Base-by-base conservation (phyloP, 495 filamentous ascomycete species). In the Rhypophila decipiens region DNA sequence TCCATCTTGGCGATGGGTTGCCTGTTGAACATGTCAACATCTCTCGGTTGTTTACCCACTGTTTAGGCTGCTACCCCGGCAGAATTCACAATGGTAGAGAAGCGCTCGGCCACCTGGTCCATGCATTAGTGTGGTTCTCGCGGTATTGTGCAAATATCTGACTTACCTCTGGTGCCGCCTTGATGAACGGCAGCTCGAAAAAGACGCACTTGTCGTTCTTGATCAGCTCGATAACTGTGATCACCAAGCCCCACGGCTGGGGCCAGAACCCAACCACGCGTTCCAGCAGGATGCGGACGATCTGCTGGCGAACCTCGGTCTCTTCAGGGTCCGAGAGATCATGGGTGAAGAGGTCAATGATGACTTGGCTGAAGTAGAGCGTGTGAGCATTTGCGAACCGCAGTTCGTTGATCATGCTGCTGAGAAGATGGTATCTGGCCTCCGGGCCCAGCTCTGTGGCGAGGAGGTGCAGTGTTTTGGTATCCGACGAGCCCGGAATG, bases 161-260 rank as follows among this genome's bases (percentile, higher is more conserved):
- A 49, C 70, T 49, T 73, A 95, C 90, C 72, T 95, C 87, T 41
- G 88, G 88, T 39, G 83, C 79, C 53, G 81, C 78, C 71, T 94
- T 91, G 69, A 96, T 87, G 50, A 95, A 96, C 35, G 87, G 87
- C 50, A 96, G 75, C 35, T 89, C 85, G 75, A 93, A 99, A 74
- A 99, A 91, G 55, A 80, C 77, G 57, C 88, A 90, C 56, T 79
- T 85, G 36, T 84, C 81, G 59, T 95, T 96, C 71, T 95, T 93
- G 46, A 95, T 73, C 38, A 99, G 73, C 69, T 97, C 94, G 37
- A 94, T 69, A 40, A 94, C 76, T 18, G 89, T 95, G 47, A 95
- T 84, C 63, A 96, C 87, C 34, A 97, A 66, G 13, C 93, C 93
- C 93, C 93, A 99, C 12, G 93, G 90, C 63, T 97, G 94, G 24